A percentile compares a stretch with the other conserved stretches of the same genome.
phyloP scores from a whole-genome alignment of 2,329 filamentous ascomycete species.

The Colletotrichum orbiculare region DNA sequence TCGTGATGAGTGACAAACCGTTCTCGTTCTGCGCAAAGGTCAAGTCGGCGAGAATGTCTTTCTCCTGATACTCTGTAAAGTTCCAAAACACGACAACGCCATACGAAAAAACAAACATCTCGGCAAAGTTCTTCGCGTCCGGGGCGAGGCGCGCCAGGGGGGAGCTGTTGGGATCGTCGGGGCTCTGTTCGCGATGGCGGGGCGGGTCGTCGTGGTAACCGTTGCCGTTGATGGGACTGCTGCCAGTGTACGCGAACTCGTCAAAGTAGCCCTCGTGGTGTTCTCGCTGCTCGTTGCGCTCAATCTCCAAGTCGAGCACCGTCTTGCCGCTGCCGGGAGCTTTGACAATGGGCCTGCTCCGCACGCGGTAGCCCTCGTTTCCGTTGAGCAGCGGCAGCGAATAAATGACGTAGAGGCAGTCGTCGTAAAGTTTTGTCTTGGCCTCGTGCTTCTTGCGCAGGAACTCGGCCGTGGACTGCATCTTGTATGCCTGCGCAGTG shows the following conservation, averaged over 20 bases:
- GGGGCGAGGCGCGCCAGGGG: slow-evolving; percentile 71
- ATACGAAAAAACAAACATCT: slow-evolving; percentile 98
- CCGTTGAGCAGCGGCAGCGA: slow-evolving; percentile 90
- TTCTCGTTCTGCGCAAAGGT: slow-evolving; percentile 83
- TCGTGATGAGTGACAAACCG: slow-evolving; percentile 75
- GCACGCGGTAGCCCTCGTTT: slow-evolving; percentile 85
- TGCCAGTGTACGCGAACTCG: slow-evolving; percentile 68
- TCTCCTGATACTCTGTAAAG: slow-evolving; percentile 94
- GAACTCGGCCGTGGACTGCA: slow-evolving; percentile 89
- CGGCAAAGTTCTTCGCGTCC: slow-evolving; percentile 83
- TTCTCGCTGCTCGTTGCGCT: slow-evolving; percentile 88
- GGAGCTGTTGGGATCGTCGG: slow-evolving; percentile 57
- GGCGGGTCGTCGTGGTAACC: slow-evolving; percentile 42
- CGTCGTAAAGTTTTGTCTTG: slow-evolving; percentile 96
- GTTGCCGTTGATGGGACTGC: slow-evolving; percentile 45
- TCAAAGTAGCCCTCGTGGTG: slow-evolving; percentile 93
- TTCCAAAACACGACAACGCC: slow-evolving; percentile 99
- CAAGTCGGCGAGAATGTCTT: slow-evolving; percentile 93
- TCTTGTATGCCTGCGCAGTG: slow-evolving; percentile 92
- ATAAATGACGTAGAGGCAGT: slow-evolving; percentile 96
- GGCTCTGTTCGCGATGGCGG: slow-evolving; percentile 40
- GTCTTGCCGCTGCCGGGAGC: slow-evolving; percentile 90
- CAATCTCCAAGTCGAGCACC: slow-evolving; percentile 93
- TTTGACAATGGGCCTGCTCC: slow-evolving; percentile 91
- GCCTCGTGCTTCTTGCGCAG: slow-evolving; percentile 88